These are phyloP conservation scores for Talaromyces pinophilus DNA, from an alignment of 2,329 filamentous ascomycete species.

Conservation along the genomic window DNA sequence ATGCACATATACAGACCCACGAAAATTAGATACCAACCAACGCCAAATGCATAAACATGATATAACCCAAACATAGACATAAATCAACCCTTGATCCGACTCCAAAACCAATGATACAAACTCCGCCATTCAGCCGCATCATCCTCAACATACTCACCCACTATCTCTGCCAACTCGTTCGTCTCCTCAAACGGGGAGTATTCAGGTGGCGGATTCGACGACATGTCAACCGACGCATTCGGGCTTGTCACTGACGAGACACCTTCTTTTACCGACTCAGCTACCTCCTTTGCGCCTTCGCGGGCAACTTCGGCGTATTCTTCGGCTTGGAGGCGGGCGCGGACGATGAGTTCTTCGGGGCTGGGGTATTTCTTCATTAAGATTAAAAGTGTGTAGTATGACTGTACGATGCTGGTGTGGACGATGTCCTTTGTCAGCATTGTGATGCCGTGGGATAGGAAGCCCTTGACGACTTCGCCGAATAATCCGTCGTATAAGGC, in stretches of 20 bases:
- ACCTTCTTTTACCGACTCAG: conserved; percentile 16
- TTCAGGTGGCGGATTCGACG: conserved; percentile 28
- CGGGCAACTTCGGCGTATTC: conserved; percentile 45
- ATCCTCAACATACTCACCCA: conserved; percentile 50
- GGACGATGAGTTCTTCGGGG: conserved; percentile 44
- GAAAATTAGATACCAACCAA: background rate
- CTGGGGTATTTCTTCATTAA: conserved; percentile 48
- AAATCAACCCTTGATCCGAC: conserved; percentile 23
- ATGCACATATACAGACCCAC: background rate
- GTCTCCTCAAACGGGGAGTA: conserved; percentile 29
- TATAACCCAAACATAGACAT: background rate
- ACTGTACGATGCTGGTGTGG: conserved; percentile 68
- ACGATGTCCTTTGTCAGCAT: conserved; percentile 83
- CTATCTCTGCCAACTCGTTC: conserved; percentile 49
- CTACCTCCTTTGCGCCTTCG: conserved; percentile 40
- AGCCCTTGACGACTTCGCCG: conserved; percentile 77
- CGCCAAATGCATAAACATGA: background rate
- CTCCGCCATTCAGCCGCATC: conserved; percentile 43
- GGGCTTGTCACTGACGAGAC: conserved; percentile 26
- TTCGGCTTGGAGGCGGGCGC: conserved; percentile 43
- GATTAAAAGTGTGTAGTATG: conserved; percentile 68
- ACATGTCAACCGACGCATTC: conserved; percentile 36
- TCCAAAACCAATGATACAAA: conserved; percentile 47
- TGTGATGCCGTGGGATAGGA: conserved; percentile 81
- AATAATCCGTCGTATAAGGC: conserved; percentile 75